Base-by-base conservation (phyloP, 2,329 filamentous ascomycete species). In the Ophiostoma novo-ulmi region DNA sequence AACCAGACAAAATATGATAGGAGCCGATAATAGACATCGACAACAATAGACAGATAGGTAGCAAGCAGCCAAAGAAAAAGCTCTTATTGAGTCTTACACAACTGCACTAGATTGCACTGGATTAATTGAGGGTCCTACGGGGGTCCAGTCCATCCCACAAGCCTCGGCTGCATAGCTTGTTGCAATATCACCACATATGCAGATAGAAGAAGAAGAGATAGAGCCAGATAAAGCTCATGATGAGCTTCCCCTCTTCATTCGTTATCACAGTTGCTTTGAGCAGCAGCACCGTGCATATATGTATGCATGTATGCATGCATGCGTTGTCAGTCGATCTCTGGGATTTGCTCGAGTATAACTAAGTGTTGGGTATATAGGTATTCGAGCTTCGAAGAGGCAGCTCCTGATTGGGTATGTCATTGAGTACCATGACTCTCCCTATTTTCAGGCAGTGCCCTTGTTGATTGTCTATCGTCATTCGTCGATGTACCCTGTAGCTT, bases 271-370 rank as follows among this genome's bases (percentile, higher is more conserved):
- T 35, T 26, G 22, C 55, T 61, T 5, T 13, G 55, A 61, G 55
- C 26, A 61, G 26, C 26, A 58, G 22, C 22, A 35, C 44, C 44
- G 2, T 48, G 44, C 44, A 48, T 20, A 14, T 48, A 48, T 48
- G 41, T 10, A 61, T 61, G 55, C 58, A 63, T 36, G 17, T n/a
- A 48, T 48, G 44, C 38, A 63, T 63, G 58, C 58, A 63, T 63
- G 58, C 35, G 58, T 63, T 63, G 58, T 63, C 58, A 31, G 58
- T 63, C 26, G 26, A 63, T 63, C 13, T 55, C 48, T n/a, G n/a
- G 48, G 3, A 55, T 55, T 55, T 8, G 48, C 8, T n/a, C 48
- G 17, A 55, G n/a, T 55, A 20, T 11, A 22, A 22, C 17, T 6
- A 22, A n/a, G 44, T 48, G 44, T 48, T 48, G 44, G 44, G 17